Percentiles rank a stretch among this genome's conserved stretches.
These are phyloP conservation scores for Aspergillus latus DNA, from an alignment of 2,329 filamentous ascomycete genomes.

Conservation along the genomic window DNA sequence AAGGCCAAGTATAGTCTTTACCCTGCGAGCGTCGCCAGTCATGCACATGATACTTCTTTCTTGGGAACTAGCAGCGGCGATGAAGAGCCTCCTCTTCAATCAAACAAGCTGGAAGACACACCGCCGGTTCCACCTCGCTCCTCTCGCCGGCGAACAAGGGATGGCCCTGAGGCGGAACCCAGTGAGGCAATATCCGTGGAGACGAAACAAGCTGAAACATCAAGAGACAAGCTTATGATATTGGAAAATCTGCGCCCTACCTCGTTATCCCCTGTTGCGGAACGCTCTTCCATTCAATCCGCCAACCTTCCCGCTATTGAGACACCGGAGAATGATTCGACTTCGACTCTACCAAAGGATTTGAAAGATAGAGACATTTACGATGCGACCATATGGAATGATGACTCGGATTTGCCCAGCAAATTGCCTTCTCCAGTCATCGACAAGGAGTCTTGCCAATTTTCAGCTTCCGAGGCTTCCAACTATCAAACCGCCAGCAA, in stretches of 20 bases:
- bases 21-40: conserved; percentile 23
- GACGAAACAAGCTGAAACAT: conserved; percentile 7
- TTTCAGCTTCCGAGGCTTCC: conserved; percentile 41
- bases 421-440: conserved; percentile 28
- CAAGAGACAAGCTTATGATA: conserved; percentile 11
- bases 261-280: conserved; percentile 29
- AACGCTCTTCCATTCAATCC: conserved; percentile 26
- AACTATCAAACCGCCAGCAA: conserved; percentile 48
- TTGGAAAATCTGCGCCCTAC: conserved; percentile 18
- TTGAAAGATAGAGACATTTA: conserved; percentile 11
- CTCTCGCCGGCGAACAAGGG: conserved; percentile 15
- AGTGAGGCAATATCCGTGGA: conserved; percentile 13
- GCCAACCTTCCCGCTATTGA: conserved; percentile 13
- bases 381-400: conserved; percentile 25
- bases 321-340: conserved; percentile 8
- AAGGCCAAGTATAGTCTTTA: conserved; percentile 32
- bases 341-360: neutral
- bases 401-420: conserved; percentile 24
- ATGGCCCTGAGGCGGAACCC: conserved; percentile 10
- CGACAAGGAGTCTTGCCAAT: conserved; percentile 32
- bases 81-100: conserved; percentile 28
- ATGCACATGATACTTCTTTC: conserved; percentile 32
- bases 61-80: conserved; percentile 38
- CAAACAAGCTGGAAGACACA: conserved; percentile 23
- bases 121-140: conserved; percentile 10